phyloP scores from a whole-genome alignment of 2,329 filamentous ascomycete species.

The Aureobasidium lini region DNA sequence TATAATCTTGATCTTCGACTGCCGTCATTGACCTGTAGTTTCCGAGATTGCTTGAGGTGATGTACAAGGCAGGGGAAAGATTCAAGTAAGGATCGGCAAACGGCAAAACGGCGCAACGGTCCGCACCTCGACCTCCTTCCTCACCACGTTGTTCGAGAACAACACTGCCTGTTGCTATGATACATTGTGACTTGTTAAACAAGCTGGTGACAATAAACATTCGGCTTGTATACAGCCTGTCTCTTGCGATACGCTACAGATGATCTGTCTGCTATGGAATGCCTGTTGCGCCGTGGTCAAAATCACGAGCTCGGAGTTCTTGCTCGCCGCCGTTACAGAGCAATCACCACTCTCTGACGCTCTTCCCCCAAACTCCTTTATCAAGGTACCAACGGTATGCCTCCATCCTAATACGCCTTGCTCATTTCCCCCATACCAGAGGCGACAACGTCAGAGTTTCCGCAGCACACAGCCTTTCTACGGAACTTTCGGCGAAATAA shows the following conservation, averaged over 20 bases:
- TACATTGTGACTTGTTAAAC: not conserved
- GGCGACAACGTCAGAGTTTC: not conserved
- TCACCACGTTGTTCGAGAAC: not conserved
- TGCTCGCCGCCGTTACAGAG: not conserved
- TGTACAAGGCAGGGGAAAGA: not conserved
- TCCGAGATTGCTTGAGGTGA: not conserved
- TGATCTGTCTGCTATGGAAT: too few relatives aligned
- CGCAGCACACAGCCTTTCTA: not conserved
- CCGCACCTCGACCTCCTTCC: not conserved
- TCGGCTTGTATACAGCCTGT: not conserved
- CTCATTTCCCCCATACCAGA: not conserved
- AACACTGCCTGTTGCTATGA: not conserved
- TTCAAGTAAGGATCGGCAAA: not conserved
- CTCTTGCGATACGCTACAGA: not conserved
- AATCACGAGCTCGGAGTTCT: not conserved
- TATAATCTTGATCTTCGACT: not conserved
- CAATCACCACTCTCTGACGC: not conserved
- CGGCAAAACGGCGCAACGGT: not conserved
- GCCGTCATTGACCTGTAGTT: not conserved
- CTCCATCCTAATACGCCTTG: not conserved
- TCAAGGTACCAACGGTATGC: conserved; percentile 1
- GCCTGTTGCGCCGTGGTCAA: not conserved
- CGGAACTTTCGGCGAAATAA: not conserved
- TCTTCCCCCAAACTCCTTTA: not conserved
- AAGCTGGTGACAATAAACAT: not conserved